phyloP scores from a whole-genome alignment of 345 rosid genomes.

The Gossypium sturtianum region DNA sequence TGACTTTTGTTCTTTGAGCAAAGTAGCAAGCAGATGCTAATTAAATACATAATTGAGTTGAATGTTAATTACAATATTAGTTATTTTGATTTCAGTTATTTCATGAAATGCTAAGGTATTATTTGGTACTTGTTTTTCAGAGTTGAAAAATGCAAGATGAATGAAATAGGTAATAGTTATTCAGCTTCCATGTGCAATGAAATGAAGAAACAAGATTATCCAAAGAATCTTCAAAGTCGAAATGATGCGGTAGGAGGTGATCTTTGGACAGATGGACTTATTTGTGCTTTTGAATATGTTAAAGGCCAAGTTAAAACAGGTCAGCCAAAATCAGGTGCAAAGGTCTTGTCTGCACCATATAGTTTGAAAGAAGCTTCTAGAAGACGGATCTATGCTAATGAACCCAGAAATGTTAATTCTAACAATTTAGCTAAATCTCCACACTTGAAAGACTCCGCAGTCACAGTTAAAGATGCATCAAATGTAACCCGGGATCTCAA shows the following conservation, averaged over 20 bases:
- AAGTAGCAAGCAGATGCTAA: neutral
- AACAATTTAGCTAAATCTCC: constrained; percentile 7
- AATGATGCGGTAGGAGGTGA: constrained; percentile 19
- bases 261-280: constrained; percentile 56
- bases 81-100: neutral
- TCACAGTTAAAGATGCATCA: neutral
- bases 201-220: constrained; percentile 19
- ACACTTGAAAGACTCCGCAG: neutral
- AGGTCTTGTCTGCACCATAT: constrained; percentile 4
- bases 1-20: neutral
- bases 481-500: neutral
- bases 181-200: neutral
- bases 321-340: constrained; percentile 17
- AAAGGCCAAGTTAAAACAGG: constrained; percentile 23
- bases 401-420: neutral
- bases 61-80: neutral
- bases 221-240: constrained; percentile 14
- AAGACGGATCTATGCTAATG: neutral
- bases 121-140: constrained; percentile 9
- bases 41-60: neutral
- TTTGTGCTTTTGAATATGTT: constrained; percentile 51
- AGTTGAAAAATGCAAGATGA: constrained; percentile 14
- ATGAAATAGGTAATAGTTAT: neutral
- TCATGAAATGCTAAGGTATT: neutral
- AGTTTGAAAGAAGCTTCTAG: neutral